A percentile compares a stretch with the other conserved stretches of the same genome.
phyloP scores from a whole-genome alignment of 2,329 filamentous ascomycete genomes.

The Claviceps sp. region DNA sequence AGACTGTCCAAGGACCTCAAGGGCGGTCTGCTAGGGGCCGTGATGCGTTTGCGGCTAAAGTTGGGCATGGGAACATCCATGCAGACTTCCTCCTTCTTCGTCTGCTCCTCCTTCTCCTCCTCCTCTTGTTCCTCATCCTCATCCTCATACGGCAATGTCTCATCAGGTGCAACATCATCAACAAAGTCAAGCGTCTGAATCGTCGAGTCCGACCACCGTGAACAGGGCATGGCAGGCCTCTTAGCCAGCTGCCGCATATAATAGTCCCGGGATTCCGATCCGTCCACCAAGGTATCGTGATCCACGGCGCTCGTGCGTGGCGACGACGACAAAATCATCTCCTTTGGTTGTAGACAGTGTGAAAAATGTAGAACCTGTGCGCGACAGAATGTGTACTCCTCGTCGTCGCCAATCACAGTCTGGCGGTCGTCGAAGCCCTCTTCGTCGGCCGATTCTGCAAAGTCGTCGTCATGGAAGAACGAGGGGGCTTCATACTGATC shows the following conservation, averaged over 20 bases:
- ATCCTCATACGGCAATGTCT: slow-evolving; percentile 7
- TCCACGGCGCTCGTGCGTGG: slow-evolving; percentile 3
- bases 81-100: not conserved
- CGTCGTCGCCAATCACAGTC: slow-evolving; percentile 6
- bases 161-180: slow-evolving; percentile 7
- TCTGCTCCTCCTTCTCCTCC: not conserved
- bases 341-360: slow-evolving; percentile 5
- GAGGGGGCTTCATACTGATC: slow-evolving; percentile 11
- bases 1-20: slow-evolving; percentile 25
- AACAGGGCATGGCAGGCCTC: slow-evolving; percentile 20
- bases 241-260: slow-evolving; percentile 18
- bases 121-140: not conserved
- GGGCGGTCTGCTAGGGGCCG: slow-evolving; percentile 20
- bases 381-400: slow-evolving; percentile 7
- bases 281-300: not conserved
- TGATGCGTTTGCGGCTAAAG: slow-evolving; percentile 21
- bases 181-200: slow-evolving; percentile 17
- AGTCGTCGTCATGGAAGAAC: slow-evolving; percentile 16
- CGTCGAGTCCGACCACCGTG: slow-evolving; percentile 30
- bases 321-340: slow-evolving; percentile 19
- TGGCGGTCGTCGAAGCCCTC: slow-evolving; percentile 13
- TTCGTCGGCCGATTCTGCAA: slow-evolving; percentile 5
- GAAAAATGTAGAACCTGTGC: slow-evolving; percentile 4
- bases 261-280: slow-evolving; percentile 18
- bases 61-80: slow-evolving; percentile 19